Percentiles rank a stretch among this genome's conserved stretches.
These are phyloP conservation scores for Solanum rostratum DNA, from an alignment of 257 asterid genomes.

Conservation along the genomic window DNA sequence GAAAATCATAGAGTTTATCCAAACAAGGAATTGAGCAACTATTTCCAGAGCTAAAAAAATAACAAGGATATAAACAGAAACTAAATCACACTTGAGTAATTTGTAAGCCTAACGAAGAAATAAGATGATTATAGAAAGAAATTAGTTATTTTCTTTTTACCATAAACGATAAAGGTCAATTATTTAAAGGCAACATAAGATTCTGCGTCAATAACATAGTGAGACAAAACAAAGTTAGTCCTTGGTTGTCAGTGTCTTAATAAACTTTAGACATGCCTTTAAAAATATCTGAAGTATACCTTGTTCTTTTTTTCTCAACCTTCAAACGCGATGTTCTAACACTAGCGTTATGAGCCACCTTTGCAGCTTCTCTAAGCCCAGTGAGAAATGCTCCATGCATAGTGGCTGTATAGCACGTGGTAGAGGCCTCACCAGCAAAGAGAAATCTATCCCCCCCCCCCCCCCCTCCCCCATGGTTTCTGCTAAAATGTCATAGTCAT, in stretches of 20 bases:
- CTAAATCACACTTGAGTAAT: background rate
- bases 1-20: background rate
- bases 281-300: background rate
- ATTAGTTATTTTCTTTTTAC: background rate
- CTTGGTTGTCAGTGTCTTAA: background rate
- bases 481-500: background rate
- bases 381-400: background rate
- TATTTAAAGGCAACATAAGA: background rate
- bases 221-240: background rate
- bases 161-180: background rate
- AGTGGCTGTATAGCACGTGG: background rate
- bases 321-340: background rate
- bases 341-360: background rate
- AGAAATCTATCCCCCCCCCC: background rate
- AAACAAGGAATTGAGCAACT: background rate
- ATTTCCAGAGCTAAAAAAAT: slow-evolving; percentile 17
- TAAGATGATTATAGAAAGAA: background rate
- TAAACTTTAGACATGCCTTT: background rate
- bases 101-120: background rate
- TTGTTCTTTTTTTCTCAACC: background rate
- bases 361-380: background rate
- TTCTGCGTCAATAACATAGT: background rate
- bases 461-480: background rate
- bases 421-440: background rate
- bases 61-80: background rate